phyloP scores from a whole-genome alignment of 306 rosid species.

The Dicorynia guianensis region DNA sequence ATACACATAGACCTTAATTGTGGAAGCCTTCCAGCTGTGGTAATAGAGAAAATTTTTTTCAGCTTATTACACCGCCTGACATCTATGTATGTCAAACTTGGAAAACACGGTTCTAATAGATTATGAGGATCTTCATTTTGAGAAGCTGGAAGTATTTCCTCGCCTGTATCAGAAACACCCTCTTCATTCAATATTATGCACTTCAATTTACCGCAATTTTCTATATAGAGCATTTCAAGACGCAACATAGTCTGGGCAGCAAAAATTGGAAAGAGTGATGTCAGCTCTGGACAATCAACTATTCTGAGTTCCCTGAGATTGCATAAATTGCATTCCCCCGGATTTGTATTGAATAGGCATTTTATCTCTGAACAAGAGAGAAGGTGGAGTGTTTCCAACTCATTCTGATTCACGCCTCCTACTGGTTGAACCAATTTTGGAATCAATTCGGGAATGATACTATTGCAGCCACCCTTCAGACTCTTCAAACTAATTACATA shows the following conservation, averaged over 20 bases:
- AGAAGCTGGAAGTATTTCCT: background rate
- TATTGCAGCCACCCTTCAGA: background rate
- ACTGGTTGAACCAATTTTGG: background rate
- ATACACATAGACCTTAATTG: background rate
- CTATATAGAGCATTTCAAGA: background rate
- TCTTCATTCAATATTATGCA: background rate
- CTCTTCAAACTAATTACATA: background rate
- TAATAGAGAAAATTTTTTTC: background rate
- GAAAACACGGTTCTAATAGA: background rate
- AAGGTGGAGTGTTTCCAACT: background rate
- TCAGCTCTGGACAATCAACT: background rate
- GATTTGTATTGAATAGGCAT: background rate
- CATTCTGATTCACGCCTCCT: background rate
- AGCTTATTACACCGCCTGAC: background rate
- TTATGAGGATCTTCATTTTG: background rate
- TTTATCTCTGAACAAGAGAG: background rate
- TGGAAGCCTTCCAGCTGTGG: background rate
- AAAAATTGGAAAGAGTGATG: background rate
- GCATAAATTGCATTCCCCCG: background rate
- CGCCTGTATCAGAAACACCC: background rate
- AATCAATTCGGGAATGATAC: conserved; percentile 12
- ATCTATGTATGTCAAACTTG: background rate
- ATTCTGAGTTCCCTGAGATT: background rate
- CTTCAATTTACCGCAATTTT: background rate
- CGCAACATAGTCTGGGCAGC: background rate